Base-by-base conservation (phyloP, 495 filamentous ascomycete species). In the Talaromyces borbonicus region DNA sequence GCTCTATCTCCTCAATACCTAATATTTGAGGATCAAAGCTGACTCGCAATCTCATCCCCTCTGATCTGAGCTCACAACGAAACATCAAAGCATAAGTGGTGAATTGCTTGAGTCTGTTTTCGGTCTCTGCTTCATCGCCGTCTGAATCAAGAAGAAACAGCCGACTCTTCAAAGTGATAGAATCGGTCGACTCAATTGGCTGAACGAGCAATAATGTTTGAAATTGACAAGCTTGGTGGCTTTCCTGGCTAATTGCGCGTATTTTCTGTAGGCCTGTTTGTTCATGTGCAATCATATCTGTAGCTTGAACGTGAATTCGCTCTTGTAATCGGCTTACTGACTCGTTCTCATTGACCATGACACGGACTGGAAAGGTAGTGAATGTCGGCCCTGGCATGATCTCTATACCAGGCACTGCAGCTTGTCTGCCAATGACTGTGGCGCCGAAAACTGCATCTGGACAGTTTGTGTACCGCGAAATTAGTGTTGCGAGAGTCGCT, bases 111-210 rank as follows among this genome's bases (percentile, higher is more conserved):
- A n/a, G n/a, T n/a, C n/a, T n/a, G n/a, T n/a, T n/a, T n/a, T n/a
- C n/a, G n/a, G n/a, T n/a, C n/a, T n/a, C n/a, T n/a, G n/a, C n/a
- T n/a, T n/a, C n/a, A n/a, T n/a, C n/a, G n/a, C n/a, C n/a, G n/a
- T n/a, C n/a, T n/a, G n/a, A n/a, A n/a, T n/a, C n/a, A n/a, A n/a
- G n/a, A n/a, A n/a, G n/a, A n/a, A n/a, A n/a, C 26, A 11, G 11
- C 26, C 11, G 46, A 43, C 16, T 53, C 30, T 1, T 38, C 33
- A 8, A 74, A 38, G 8, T 71, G 49, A 8, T 49, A 53, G 36
- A 71, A 66, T 0, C 59, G 66, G 52, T 50, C 76, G 73, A 24
- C 76, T 66, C 16, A 72, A 56, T 48, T 77, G 74, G 7, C 73
- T 73, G 9, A 62, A 62, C 1, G 76, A 52, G 54, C 75, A 77